Conservation (phyloP, 495 filamentous ascomycete genomes). For the Hypoxylon trugodes region DNA sequence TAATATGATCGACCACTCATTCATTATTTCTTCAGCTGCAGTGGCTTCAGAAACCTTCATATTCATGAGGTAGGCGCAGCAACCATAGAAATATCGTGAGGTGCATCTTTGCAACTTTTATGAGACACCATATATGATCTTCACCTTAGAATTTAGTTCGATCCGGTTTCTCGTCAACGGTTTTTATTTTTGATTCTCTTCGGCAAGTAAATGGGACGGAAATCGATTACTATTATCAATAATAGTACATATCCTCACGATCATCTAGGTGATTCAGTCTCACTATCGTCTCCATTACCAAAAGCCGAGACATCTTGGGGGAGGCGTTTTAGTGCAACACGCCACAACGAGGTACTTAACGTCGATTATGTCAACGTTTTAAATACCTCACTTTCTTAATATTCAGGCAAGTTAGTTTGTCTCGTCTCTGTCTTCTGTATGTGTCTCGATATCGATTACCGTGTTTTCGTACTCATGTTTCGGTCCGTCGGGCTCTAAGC, state of each 20-base stretch:
- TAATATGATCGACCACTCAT: not conserved
- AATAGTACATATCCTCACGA: slow-evolving; percentile 5
- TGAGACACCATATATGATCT: not conserved
- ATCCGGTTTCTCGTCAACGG: not conserved
- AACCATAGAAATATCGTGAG: too few relatives aligned
- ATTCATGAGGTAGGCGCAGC: too few relatives aligned
- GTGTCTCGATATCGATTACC: not conserved
- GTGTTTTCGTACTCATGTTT: not conserved
- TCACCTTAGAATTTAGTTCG: not conserved
- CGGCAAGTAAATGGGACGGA: not conserved
- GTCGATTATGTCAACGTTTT: slow-evolving; percentile 32
- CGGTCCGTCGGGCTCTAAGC: slow-evolving; percentile 1
- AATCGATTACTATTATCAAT: slow-evolving; percentile 2
- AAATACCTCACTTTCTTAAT: slow-evolving; percentile 3
- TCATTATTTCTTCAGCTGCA: not conserved
- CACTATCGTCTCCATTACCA: too few relatives aligned
- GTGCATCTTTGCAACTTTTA: too few relatives aligned
- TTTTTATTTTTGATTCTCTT: slow-evolving; percentile 4
- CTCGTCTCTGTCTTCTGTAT: too few relatives aligned
- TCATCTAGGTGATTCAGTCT: slow-evolving; percentile 1
- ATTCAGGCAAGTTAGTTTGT: not conserved
- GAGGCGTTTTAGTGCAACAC: slow-evolving; percentile 13
- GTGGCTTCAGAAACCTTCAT: too few relatives aligned
- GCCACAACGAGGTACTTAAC: slow-evolving; percentile 15
- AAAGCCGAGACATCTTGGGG: slow-evolving; percentile 25